phyloP scores from a whole-genome alignment of 169 alveolate genomes.

The Plasmodium berghei region DNA sequence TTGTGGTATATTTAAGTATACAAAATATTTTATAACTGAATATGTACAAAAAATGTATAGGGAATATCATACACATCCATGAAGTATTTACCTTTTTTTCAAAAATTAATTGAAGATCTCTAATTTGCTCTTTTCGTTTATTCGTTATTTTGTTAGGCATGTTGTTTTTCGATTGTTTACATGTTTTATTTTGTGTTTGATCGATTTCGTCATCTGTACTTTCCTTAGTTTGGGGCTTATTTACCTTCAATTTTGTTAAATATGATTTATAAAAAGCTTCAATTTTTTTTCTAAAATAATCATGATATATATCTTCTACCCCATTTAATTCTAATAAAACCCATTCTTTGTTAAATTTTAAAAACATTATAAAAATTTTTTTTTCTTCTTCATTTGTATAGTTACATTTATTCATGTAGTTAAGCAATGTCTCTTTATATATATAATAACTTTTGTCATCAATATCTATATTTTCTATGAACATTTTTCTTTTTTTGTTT shows the following conservation, averaged over 20 bases:
- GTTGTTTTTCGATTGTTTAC: neutral
- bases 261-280: slow-evolving; percentile 56
- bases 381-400: slow-evolving; percentile 54
- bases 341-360: slow-evolving; percentile 60
- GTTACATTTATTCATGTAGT: slow-evolving; percentile 48
- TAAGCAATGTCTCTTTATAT: slow-evolving; percentile 33
- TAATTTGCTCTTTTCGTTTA: neutral
- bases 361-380: slow-evolving; percentile 14
- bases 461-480: neutral
- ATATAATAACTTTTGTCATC: slow-evolving; percentile 27
- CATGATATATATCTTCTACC: slow-evolving; percentile 42
- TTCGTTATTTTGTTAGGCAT: neutral
- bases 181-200: neutral
- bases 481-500: neutral
- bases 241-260: slow-evolving; percentile 18
- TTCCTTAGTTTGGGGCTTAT: neutral
- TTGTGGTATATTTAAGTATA: no score
- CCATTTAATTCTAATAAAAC: slow-evolving; percentile 36
- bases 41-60: no score
- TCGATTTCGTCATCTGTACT: neutral
- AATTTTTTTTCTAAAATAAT: slow-evolving; percentile 43
- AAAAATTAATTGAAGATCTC: neutral
- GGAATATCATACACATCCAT: slow-evolving; percentile 10
- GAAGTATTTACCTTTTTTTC: neutral
- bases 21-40: no score